A percentile compares a stretch with the other conserved stretches of the same genome.
Conservation (phyloP, 2,329 filamentous ascomycete genomes). For the Clarireedia paspali region DNA sequence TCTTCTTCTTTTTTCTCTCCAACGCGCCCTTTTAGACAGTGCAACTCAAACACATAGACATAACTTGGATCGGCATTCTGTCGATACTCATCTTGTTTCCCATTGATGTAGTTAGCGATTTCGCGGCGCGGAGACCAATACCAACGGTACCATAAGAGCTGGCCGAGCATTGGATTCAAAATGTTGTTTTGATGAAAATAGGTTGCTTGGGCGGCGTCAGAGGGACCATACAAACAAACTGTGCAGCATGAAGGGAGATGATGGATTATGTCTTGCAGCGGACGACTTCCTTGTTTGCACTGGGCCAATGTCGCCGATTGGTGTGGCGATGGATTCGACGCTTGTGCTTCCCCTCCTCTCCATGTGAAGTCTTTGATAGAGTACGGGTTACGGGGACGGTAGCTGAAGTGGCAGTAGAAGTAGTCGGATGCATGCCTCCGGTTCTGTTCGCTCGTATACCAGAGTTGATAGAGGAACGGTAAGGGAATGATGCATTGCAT, state of each 20-base stretch:
- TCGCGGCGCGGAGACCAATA: conserved; percentile 47
- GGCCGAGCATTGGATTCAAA: conserved; percentile 40
- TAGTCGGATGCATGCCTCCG: too few relatives aligned
- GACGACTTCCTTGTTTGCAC: too few relatives aligned
- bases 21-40: conserved; percentile 81
- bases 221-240: conserved; percentile 57
- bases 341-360: too few relatives aligned
- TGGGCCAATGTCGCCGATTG: too few relatives aligned
- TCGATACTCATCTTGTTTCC: conserved; percentile 44
- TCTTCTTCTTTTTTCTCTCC: conserved; percentile 38
- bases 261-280: neutral
- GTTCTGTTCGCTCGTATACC: too few relatives aligned
- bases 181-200: conserved; percentile 17
- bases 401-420: too few relatives aligned
- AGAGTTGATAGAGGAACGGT: neutral
- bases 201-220: conserved; percentile 78
- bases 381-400: too few relatives aligned
- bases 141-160: conserved; percentile 49
- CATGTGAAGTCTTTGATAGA: too few relatives aligned
- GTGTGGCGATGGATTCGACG: too few relatives aligned
- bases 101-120: conserved; percentile 59
- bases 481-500: neutral
- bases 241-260: neutral
- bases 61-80: conserved; percentile 61
- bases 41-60: conserved; percentile 59